Conservation (phyloP, 768 basidiomycete genomes). For the Tylopilus intermedius region DNA sequence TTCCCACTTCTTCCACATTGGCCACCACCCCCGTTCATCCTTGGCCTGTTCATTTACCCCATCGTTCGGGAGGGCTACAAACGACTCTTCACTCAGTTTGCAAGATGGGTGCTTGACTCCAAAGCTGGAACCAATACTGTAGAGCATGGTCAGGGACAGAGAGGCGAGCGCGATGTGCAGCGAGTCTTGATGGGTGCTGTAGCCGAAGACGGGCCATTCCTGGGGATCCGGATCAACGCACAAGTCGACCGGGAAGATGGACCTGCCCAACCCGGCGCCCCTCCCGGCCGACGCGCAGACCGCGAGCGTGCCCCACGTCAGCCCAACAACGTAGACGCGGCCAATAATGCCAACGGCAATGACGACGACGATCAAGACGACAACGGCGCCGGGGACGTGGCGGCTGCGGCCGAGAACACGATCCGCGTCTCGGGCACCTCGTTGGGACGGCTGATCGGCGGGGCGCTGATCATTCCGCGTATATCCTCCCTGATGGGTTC, state of each 20-base stretch:
- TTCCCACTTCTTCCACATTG: conserved; percentile 36
- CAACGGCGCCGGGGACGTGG: conserved; percentile 29
- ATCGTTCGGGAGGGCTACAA: conserved; percentile 43
- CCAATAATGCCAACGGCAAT: not conserved
- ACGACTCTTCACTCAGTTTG: conserved; percentile 35
- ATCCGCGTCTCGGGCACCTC: conserved; percentile 55
- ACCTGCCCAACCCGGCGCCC: conserved; percentile 10
- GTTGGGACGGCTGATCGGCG: conserved; percentile 62
- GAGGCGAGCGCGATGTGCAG: conserved; percentile 17
- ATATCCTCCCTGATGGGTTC: conserved; percentile 64
- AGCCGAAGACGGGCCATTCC: conserved; percentile 27
- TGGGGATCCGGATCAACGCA: conserved; percentile 29
- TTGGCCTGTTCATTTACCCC: conserved; percentile 51
- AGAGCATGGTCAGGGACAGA: conserved; percentile 11
- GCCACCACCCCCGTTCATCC: conserved; percentile 59
- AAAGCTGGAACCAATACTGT: conserved; percentile 8
- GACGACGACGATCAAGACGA: conserved; percentile 6
- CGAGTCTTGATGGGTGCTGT: conserved; percentile 20
- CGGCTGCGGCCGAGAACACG: conserved; percentile 52
- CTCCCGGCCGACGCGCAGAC: conserved; percentile 10
- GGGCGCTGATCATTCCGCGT: conserved; percentile 63
- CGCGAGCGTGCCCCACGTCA: conserved; percentile 12
- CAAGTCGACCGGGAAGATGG: conserved; percentile 31
- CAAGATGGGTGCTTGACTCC: conserved; percentile 42
- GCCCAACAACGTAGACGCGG: conserved; percentile 9